A percentile compares a stretch with the other conserved stretches of the same genome.
These are phyloP conservation scores for Candida verbasci DNA, from an alignment of 805 yeast species.

Conservation along the genomic window DNA sequence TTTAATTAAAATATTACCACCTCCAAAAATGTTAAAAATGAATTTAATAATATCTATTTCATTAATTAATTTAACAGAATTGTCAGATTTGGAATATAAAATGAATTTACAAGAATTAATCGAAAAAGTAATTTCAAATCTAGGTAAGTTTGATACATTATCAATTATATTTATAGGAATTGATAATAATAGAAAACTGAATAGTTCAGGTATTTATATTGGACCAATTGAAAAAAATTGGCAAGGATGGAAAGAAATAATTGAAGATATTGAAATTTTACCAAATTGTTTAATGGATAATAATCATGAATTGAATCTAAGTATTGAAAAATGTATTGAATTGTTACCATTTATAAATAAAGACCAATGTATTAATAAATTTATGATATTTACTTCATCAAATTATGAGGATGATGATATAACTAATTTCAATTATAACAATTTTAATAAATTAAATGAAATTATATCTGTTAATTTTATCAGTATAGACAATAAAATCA, in stretches of 20 bases:
- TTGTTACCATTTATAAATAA: constrained; percentile 22
- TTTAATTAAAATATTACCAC: constrained; percentile 34
- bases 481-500: constrained; percentile 16
- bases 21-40: constrained; percentile 35
- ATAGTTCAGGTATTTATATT: constrained; percentile 38
- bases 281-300: constrained; percentile 10
- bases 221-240: constrained; percentile 44
- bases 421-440: background rate
- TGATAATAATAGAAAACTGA: constrained; percentile 35
- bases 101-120: constrained; percentile 19
- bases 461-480: constrained; percentile 20
- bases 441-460: constrained; percentile 8
- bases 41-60: constrained; percentile 42
- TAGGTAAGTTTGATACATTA: constrained; percentile 38
- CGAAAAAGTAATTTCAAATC: constrained; percentile 17
- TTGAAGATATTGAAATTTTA: constrained; percentile 30
- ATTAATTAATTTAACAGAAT: constrained; percentile 19
- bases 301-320: constrained; percentile 19
- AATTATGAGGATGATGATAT: constrained; percentile 6
- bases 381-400: constrained; percentile 14
- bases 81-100: constrained; percentile 25
- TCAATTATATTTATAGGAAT: constrained; percentile 48
- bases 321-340: constrained; percentile 24
- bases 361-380: constrained; percentile 8
- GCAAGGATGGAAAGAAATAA: constrained; percentile 46